phyloP scores from a whole-genome alignment of 306 rosid species.

The Chamaecrista fasciculata region DNA sequence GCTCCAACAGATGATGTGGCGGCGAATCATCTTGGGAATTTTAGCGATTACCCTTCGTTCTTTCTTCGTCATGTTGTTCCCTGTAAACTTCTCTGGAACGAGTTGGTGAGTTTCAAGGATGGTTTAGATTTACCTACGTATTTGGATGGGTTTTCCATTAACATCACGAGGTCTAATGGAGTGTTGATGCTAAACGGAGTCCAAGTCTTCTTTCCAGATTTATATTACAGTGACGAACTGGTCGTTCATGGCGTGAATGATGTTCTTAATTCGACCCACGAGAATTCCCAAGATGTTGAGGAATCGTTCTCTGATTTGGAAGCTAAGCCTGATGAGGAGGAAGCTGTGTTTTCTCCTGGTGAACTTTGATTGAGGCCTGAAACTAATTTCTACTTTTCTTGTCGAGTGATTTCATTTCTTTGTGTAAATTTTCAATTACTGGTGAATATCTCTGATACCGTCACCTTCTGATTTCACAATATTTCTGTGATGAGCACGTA shows the following conservation, averaged over 20 bases:
- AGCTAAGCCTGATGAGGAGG: slow-evolving; percentile 23
- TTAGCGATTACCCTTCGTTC: slow-evolving; percentile 42
- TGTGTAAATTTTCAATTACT: slow-evolving; percentile 4
- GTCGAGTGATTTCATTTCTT: neutral
- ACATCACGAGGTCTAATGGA: slow-evolving; percentile 44
- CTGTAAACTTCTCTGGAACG: slow-evolving; percentile 62
- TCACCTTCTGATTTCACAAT: neutral
- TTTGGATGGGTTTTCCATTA: slow-evolving; percentile 51
- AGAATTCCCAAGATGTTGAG: neutral
- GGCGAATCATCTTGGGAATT: slow-evolving; percentile 34
- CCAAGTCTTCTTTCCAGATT: slow-evolving; percentile 51
- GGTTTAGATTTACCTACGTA: slow-evolving; percentile 53
- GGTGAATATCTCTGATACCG: neutral
- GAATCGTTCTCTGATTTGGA: slow-evolving; percentile 13
- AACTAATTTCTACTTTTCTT: neutral
- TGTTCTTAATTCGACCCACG: slow-evolving; percentile 32
- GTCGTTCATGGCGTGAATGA: slow-evolving; percentile 75
- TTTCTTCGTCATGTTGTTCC: slow-evolving; percentile 75
- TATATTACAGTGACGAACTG: slow-evolving; percentile 45
- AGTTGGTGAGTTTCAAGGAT: slow-evolving; percentile 43
- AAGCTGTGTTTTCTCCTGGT: slow-evolving; percentile 25
- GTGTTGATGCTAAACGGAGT: slow-evolving; percentile 57
- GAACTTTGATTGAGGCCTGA: slow-evolving; percentile 50
- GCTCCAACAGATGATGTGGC: slow-evolving; percentile 61
- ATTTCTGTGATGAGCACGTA: neutral